Evolutionary conservation across 257 asterid genomes (phyloP), one percentile per base, ranked within the genome.

Genomic region (Solanum clarkiae): DNA sequence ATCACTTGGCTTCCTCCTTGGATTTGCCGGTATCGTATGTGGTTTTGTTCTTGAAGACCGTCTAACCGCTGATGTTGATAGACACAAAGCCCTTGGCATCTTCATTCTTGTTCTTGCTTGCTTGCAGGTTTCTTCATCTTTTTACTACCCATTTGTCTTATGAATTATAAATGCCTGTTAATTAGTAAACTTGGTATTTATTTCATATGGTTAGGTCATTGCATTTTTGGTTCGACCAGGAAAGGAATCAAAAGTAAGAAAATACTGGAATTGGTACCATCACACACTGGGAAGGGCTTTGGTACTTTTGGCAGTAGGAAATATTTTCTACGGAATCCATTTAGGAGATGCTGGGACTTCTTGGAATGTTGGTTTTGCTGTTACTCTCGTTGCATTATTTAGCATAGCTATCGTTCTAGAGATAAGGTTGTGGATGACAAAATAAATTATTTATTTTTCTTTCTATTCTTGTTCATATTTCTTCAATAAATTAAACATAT

Each of bases 251-350:
- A 94, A 97, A 82, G 86, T 87, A 11, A 86, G 99, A 57, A 92
- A 92, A 44, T 95, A 94, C 22, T 97, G 99, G 99, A 97, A 94
- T 85, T 95, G 97, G 98, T 97, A 95, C 40, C 99, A 97, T 89
- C 81, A 63, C 14, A 87, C 84, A 0, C 88, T 92, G 53, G 99
- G 99, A 59, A 90, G 98, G 81, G 13, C 66, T 26, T 65, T 97
- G 55, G 88, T 97, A 82, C 14, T 97, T 15, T 82, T 94, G 84
- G 98, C 98, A 0, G 94, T 88, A 1, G 66, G 84, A 7, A 97
- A 97, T 84, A 93, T 97, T 81, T 97, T 95, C 83, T 94, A 94
- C 7, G 99, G 99, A 53, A 92, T 97, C 77, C 94, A 88, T 84
- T 88, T 97, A 40, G 93, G 89, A 5, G 63, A 84, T 4, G 96